Conservation (phyloP, 768 basidiomycete species). For the Podaxis sp. region DNA sequence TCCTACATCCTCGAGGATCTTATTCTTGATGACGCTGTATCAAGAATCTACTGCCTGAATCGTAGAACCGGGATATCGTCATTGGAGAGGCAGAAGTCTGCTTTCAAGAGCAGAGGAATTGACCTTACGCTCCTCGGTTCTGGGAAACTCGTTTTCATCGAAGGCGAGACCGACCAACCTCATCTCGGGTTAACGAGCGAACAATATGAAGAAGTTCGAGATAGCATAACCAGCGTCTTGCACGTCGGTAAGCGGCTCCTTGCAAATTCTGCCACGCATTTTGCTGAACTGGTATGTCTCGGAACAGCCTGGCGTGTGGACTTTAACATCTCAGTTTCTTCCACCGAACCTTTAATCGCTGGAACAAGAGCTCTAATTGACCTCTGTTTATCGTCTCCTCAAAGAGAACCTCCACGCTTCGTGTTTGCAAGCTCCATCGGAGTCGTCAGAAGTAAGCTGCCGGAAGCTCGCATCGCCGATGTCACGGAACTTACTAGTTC, state of each 20-base stretch:
- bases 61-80: constrained; percentile 15
- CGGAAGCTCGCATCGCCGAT: not conserved
- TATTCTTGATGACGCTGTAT: constrained; percentile 23
- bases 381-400: constrained; percentile 31
- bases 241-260: constrained; percentile 27
- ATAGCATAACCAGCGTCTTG: constrained; percentile 33
- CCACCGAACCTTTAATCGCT: constrained; percentile 41
- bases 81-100: constrained; percentile 20
- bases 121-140: constrained; percentile 26
- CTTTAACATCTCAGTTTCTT: constrained; percentile 40
- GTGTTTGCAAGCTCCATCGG: constrained; percentile 38
- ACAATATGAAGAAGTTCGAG: constrained; percentile 29
- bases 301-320: constrained; percentile 42
- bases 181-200: constrained; percentile 25
- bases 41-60: constrained; percentile 34
- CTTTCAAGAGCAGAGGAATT: constrained; percentile 26
- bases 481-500: no score
- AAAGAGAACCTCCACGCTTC: constrained; percentile 27
- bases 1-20: constrained; percentile 30
- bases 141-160: constrained; percentile 32
- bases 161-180: constrained; percentile 30
- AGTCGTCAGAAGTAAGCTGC: constrained; percentile 20
- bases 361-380: constrained; percentile 39
- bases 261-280: not conserved
- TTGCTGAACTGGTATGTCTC: not conserved